A percentile compares a stretch with the other conserved stretches of the same genome.
phyloP scores from a whole-genome alignment of 495 filamentous ascomycete species.

The Aspergillus nidulans region DNA sequence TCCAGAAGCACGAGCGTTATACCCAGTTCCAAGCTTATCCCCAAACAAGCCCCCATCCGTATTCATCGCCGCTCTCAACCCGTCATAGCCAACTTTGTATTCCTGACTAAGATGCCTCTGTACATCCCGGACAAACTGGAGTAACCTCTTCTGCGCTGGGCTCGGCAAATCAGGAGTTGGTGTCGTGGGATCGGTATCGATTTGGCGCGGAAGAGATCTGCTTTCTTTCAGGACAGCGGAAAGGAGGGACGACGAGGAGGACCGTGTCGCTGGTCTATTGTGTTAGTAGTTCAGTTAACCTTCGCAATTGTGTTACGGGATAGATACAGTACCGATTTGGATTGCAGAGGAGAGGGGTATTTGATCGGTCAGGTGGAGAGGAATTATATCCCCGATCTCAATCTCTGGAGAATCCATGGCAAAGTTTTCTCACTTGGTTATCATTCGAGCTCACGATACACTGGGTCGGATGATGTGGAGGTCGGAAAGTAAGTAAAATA shows the following conservation, averaged over 20 bases:
- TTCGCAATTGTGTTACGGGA: no score
- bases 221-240: conserved; percentile 6
- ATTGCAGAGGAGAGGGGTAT: neutral
- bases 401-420: no score
- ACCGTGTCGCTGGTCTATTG: no score
- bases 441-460: no score
- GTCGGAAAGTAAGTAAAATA: neutral
- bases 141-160: neutral
- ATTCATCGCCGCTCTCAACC: neutral
- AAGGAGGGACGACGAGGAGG: neutral
- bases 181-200: neutral
- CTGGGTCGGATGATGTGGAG: neutral
- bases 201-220: conserved; percentile 12
- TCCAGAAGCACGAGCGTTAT: neutral
- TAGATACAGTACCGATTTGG: neutral
- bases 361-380: conserved; percentile 6
- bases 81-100: neutral
- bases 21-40: neutral
- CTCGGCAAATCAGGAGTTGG: conserved; percentile 8
- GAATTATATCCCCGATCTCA: neutral
- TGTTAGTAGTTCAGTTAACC: no score
- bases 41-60: neutral
- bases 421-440: no score
- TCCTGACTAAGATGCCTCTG: neutral
- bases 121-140: neutral